phyloP scores from a whole-genome alignment of 176 grass and related monocot species.

The Tillandsia leiboldiana region DNA sequence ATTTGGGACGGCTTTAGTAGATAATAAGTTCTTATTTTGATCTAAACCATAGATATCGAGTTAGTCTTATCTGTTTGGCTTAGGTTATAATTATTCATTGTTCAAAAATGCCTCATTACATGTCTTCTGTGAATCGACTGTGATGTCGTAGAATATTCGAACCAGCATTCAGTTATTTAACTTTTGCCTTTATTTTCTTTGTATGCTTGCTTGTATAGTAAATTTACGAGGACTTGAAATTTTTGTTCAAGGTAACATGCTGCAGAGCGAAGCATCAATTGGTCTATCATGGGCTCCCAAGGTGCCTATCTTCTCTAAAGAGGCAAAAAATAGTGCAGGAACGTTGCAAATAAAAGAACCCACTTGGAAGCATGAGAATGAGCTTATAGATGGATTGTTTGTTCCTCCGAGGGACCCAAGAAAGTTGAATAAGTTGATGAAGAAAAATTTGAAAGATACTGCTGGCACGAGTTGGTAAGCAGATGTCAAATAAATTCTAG shows the following conservation, averaged over 20 bases:
- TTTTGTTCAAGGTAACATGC: constrained; percentile 19
- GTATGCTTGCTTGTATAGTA: background rate
- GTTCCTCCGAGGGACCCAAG: constrained; percentile 65
- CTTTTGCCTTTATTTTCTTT: background rate
- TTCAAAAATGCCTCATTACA: no score
- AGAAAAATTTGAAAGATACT: constrained; percentile 80
- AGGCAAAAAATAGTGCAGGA: constrained; percentile 23
- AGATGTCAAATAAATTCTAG: background rate
- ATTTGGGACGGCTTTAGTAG: no score
- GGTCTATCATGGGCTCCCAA: constrained; percentile 77
- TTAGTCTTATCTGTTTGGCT: no score
- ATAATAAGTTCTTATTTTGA: no score
- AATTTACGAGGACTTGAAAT: background rate
- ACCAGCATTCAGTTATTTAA: no score
- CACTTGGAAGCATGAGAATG: constrained; percentile 31
- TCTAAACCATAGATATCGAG: no score
- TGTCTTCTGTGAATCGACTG: no score
- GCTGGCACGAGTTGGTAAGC: constrained; percentile 63
- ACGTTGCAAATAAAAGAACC: constrained; percentile 25
- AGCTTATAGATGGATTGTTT: constrained; percentile 72
- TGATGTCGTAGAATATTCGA: no score
- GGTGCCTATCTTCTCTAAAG: constrained; percentile 29
- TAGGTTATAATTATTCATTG: no score
- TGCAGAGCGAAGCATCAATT: constrained; percentile 24
- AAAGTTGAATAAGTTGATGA: constrained; percentile 55